A percentile compares a stretch with the other conserved stretches of the same genome.
These are phyloP conservation scores for Alternaria panax DNA, from an alignment of 2,329 filamentous ascomycete genomes.

Conservation along the genomic window DNA sequence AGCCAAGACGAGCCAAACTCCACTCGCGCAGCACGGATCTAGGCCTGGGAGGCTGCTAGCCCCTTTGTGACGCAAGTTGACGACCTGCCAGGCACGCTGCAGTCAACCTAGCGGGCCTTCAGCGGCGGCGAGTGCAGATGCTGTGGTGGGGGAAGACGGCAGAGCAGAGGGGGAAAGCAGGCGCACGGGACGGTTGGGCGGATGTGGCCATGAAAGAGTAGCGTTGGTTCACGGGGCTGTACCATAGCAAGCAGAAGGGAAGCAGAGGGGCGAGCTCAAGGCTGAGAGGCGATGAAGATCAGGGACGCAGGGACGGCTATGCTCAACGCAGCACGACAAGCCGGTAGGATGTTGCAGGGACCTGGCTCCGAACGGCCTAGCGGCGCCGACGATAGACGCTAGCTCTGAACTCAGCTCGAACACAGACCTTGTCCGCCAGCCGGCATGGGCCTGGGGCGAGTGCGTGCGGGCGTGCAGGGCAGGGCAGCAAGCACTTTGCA, in stretches of 20 bases:
- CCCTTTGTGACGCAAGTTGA: constrained; percentile 11
- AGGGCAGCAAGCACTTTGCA: constrained; percentile 12
- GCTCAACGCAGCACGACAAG: constrained; percentile 9
- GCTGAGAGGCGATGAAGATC: constrained; percentile 7
- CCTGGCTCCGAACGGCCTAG: constrained; percentile 19
- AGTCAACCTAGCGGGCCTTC: constrained; percentile 14
- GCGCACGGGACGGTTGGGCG: too few species aligned
- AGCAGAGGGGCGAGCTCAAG: too few species aligned
- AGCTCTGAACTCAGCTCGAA: constrained; percentile 23
- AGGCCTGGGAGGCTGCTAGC: constrained; percentile 21
- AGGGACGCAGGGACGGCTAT: constrained; percentile 11
- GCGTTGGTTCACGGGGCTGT: too few species aligned
- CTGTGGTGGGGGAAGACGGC: not conserved
- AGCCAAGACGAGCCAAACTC: constrained; percentile 28
- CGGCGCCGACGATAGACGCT: constrained; percentile 13
- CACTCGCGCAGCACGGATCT: constrained; percentile 20
- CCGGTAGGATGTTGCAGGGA: constrained; percentile 9
- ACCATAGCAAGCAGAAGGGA: too few species aligned
- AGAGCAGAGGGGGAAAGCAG: not conserved
- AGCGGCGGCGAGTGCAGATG: constrained; percentile 20
- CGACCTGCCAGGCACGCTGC: constrained; percentile 24
- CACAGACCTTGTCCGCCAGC: constrained; percentile 28
- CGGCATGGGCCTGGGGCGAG: not conserved
- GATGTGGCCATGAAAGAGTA: too few species aligned
- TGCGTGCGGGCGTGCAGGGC: constrained; percentile 11